Evolutionary conservation across 1,139 yeast genomes (phyloP), one percentile per base, ranked within the genome.

Genomic region (Hansenula sp.): DNA sequence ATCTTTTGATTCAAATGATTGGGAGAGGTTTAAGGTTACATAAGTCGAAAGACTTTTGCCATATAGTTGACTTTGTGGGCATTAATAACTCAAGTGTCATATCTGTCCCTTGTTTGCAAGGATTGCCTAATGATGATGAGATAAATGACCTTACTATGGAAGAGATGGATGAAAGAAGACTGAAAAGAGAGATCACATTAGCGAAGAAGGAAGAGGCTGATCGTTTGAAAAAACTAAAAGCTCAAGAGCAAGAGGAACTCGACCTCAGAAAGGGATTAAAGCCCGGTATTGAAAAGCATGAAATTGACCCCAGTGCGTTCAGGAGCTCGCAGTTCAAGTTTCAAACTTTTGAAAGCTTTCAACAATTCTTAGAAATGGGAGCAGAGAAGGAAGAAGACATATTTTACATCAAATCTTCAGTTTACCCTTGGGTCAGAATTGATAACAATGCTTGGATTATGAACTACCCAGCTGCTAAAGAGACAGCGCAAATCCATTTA

Each of bases 11-110:
- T 16, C 99, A 91, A 60, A 91, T 91, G 96, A 76, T 91, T 24
- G 99, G 99, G 1, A 72, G 98, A 48, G 98, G 98, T 0, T 66
- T 93, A 42, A 66, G 98, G 36, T 57, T 78, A 27, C 79, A 80
- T 55, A 66, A 71, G 5, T 79, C 74, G 0, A 91, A 91, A 58
- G 63, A 71, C 1, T 69, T 71, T 48, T 89, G 97, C 56, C 86
- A 84, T 55, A 74, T 91, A 4, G 74, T 89, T 0, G 96, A 91
- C 59, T 79, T 91, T 62, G 89, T 82, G 9, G 87, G 82, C 10
- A 72, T 82, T 0, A 70, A 76, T 27, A 72, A 70, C 17, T 68
- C 74, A 0, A 90, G 90, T 1, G 70, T 86, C 8, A 73, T 74
- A 18, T 72, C 88, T 0, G 73, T 79, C 2, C 88, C 95, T 0